These are phyloP conservation scores for Gonapodya sp. DNA, from an alignment of 192 early-diverging fungal species.

Conservation along the genomic window DNA sequence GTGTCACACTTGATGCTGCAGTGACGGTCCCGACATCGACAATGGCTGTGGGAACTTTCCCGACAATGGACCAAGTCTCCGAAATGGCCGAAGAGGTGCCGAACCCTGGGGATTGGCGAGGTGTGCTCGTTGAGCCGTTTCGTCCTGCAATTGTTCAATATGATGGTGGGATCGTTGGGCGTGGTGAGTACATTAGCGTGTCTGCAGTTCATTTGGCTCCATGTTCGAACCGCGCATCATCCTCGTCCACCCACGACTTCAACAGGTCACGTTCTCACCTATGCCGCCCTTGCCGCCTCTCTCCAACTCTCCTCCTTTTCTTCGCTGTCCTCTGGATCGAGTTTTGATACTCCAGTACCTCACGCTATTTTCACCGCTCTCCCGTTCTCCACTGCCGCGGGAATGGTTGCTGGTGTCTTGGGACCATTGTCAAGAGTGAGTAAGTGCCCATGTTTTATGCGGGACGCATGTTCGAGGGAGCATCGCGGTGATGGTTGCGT, in stretches of 20 bases:
- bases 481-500: no score
- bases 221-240: neutral
- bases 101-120: no score
- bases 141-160: neutral
- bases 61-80: no score
- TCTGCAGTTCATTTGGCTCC: neutral
- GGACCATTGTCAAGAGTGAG: neutral
- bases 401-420: neutral
- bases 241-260: no score
- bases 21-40: no score
- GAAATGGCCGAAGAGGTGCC: no score
- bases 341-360: neutral
- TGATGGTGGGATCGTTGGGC: neutral
- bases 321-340: no score
- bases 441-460: no score
- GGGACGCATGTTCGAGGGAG: no score
- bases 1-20: no score
- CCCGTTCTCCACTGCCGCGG: neutral
- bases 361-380: neutral
- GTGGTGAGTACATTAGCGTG: neutral
- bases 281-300: neutral
- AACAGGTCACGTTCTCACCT: neutral
- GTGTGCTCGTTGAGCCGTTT: neutral
- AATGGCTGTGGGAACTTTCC: neutral
- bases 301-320: neutral